phyloP scores from a whole-genome alignment of 805 yeast species.

The Kazachstania viticola region DNA sequence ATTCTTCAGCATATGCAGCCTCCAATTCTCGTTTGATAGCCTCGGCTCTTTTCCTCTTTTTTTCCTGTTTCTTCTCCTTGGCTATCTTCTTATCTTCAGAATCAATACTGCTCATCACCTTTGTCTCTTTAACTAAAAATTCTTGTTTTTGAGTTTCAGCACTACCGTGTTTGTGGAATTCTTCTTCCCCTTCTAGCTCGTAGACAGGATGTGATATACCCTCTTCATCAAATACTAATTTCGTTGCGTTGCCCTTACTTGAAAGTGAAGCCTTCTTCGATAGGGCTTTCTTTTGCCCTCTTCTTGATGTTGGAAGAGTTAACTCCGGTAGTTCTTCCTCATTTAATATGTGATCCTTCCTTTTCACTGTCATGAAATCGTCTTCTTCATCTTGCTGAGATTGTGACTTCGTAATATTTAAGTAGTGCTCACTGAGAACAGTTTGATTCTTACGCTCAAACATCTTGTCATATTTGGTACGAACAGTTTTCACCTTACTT shows the following conservation, averaged over 20 bases:
- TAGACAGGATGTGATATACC: constrained; percentile 87
- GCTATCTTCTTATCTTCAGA: constrained; percentile 66
- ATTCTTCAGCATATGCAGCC: constrained; percentile 18
- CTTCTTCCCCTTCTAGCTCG: constrained; percentile 83
- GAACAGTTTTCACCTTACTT: constrained; percentile 31
- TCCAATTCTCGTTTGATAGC: constrained; percentile 45
- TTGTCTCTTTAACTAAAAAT: constrained; percentile 56
- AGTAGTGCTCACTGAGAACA: constrained; percentile 79
- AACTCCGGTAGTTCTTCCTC: constrained; percentile 58
- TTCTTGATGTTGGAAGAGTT: constrained; percentile 59
- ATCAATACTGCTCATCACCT: constrained; percentile 62
- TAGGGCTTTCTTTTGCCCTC: constrained; percentile 75
- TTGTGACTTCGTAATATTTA: constrained; percentile 48
- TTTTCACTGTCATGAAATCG: constrained; percentile 72
- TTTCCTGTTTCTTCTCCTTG: constrained; percentile 68
- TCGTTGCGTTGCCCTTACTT: constrained; percentile 57
- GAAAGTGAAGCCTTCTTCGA: constrained; percentile 67
- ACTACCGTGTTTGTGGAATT: constrained; percentile 60
- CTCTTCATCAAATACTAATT: constrained; percentile 83
- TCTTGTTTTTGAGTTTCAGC: constrained; percentile 56
- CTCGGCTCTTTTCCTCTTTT: constrained; percentile 82
- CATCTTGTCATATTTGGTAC: constrained; percentile 91
- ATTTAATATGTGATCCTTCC: constrained; percentile 58
- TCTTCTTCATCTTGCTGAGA: constrained; percentile 42
- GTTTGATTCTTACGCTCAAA: constrained; percentile 90